These are phyloP conservation scores for Metschnikowia colocasiae DNA, from an alignment of 805 yeast species.

Conservation along the genomic window DNA sequence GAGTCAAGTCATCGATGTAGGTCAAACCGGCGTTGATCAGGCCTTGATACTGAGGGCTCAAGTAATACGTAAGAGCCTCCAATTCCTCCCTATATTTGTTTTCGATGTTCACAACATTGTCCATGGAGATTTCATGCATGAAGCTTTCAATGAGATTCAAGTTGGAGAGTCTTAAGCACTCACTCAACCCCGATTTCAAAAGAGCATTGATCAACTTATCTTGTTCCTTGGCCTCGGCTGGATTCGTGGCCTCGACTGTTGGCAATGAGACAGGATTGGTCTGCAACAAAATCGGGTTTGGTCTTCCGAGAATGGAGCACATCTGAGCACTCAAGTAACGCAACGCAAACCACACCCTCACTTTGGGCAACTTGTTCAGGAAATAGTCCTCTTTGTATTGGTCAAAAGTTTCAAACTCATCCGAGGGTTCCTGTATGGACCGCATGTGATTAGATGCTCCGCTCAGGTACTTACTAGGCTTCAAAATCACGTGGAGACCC, in stretches of 20 bases:
- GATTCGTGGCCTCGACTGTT: constrained; percentile 17
- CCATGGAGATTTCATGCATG: constrained; percentile 41
- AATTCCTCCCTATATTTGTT: constrained; percentile 42
- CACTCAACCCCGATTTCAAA: constrained; percentile 47
- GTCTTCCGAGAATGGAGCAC: constrained; percentile 51
- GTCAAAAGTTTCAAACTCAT: constrained; percentile 16
- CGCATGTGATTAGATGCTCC: background rate
- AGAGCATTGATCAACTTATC: constrained; percentile 25
- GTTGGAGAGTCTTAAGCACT: constrained; percentile 46
- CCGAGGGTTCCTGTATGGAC: background rate
- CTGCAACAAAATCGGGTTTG: constrained; percentile 47
- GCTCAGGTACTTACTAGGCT: constrained; percentile 8
- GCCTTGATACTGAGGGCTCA: constrained; percentile 13
- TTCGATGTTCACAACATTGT: constrained; percentile 41
- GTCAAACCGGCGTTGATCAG: constrained; percentile 13
- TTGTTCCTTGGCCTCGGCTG: constrained; percentile 4
- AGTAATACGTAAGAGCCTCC: constrained; percentile 29
- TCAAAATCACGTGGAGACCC: constrained; percentile 47
- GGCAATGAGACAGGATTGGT: constrained; percentile 29
- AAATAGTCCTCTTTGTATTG: constrained; percentile 33
- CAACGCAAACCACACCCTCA: constrained; percentile 50
- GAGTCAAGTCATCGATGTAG: constrained; percentile 20
- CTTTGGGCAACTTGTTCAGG: constrained; percentile 27
- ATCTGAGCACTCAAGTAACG: constrained; percentile 46
- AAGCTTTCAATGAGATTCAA: constrained; percentile 50